These are phyloP conservation scores for Litchi chinensis DNA, from an alignment of 345 rosid genomes.

Conservation along the genomic window DNA sequence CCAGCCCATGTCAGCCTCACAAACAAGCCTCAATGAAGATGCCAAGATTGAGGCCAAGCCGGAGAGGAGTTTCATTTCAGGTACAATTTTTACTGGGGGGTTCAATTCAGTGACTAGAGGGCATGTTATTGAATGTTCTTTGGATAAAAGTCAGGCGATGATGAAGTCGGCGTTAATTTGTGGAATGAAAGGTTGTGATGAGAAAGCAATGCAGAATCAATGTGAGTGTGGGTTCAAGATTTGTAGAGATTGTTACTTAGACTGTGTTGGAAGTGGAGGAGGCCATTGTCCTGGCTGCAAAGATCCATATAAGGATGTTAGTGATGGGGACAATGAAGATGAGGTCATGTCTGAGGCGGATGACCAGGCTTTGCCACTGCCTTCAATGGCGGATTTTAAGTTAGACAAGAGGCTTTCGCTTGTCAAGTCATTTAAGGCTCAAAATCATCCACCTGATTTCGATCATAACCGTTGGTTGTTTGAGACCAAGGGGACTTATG, in stretches of 20 bases:
- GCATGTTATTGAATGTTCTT: slow-evolving; percentile 58
- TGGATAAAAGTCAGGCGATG: slow-evolving; percentile 39
- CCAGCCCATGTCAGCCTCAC: slow-evolving; percentile 56
- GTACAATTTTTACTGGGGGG: slow-evolving; percentile 70
- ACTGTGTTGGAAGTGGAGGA: slow-evolving; percentile 53
- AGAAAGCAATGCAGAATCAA: slow-evolving; percentile 49
- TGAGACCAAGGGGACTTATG: slow-evolving; percentile 84
- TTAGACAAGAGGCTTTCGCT: slow-evolving; percentile 70
- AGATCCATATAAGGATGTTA: slow-evolving; percentile 59
- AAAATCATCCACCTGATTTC: slow-evolving; percentile 63
- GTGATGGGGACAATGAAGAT: slow-evolving; percentile 43
- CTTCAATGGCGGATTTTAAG: slow-evolving; percentile 54
- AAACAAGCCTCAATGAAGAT: slow-evolving; percentile 46
- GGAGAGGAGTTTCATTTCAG: slow-evolving; percentile 51
- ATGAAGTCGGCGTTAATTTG: slow-evolving; percentile 48
- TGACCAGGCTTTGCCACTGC: slow-evolving; percentile 69
- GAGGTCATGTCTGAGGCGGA: slow-evolving; percentile 52
- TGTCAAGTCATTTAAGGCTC: slow-evolving; percentile 68
- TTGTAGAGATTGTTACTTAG: slow-evolving; percentile 69
- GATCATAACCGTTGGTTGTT: slow-evolving; percentile 82
- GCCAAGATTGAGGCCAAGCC: slow-evolving; percentile 32
- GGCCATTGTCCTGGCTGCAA: slow-evolving; percentile 80
- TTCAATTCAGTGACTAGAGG: slow-evolving; percentile 72
- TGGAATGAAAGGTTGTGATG: slow-evolving; percentile 76
- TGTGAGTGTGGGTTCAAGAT: slow-evolving; percentile 75